phyloP scores from a whole-genome alignment of 495 filamentous ascomycete genomes.

The Trypethelium eluteriae region DNA sequence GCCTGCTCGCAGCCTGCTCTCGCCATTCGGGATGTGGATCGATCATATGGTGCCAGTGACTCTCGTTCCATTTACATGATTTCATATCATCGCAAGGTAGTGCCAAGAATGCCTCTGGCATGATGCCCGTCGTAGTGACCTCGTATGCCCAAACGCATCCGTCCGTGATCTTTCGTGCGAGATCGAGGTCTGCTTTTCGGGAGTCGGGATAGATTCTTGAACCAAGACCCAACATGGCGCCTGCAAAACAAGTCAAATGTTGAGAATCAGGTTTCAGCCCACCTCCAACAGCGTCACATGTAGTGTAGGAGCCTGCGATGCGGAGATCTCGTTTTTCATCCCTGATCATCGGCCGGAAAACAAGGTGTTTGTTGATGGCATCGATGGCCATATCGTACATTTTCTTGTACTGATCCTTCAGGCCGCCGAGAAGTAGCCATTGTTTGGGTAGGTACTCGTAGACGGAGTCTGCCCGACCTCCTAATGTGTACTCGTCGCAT shows the following conservation, averaged over 20 bases:
- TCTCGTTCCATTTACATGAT: conserved; percentile 35
- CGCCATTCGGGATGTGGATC: conserved; percentile 11
- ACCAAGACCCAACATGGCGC: conserved; percentile 88
- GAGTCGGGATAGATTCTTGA: conserved; percentile 65
- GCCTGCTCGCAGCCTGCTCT: neutral
- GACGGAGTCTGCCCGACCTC: conserved; percentile 77
- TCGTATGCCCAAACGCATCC: conserved; percentile 31
- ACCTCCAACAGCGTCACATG: conserved; percentile 5
- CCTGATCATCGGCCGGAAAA: conserved; percentile 75
- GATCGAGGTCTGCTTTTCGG: conserved; percentile 67
- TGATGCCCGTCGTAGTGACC: conserved; percentile 36
- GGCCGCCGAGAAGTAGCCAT: conserved; percentile 71
- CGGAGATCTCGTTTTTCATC: conserved; percentile 67
- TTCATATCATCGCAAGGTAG: conserved; percentile 55
- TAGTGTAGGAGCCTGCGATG: conserved; percentile 48
- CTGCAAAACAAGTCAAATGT: conserved; percentile 83
- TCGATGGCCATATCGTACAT: conserved; percentile 73
- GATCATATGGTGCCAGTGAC: neutral
- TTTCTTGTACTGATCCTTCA: conserved; percentile 66
- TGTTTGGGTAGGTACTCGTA: conserved; percentile 94
- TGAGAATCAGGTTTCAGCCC: conserved; percentile 45
- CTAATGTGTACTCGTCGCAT: conserved; percentile 59
- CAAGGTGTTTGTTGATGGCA: conserved; percentile 62
- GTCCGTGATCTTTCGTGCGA: conserved; percentile 55
- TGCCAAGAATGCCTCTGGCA: conserved; percentile 69